A percentile compares a stretch with the other conserved stretches of the same genome.
Evolutionary conservation across 2,329 filamentous ascomycete species (phyloP).

Genomic region (Aspergillus hortae): DNA sequence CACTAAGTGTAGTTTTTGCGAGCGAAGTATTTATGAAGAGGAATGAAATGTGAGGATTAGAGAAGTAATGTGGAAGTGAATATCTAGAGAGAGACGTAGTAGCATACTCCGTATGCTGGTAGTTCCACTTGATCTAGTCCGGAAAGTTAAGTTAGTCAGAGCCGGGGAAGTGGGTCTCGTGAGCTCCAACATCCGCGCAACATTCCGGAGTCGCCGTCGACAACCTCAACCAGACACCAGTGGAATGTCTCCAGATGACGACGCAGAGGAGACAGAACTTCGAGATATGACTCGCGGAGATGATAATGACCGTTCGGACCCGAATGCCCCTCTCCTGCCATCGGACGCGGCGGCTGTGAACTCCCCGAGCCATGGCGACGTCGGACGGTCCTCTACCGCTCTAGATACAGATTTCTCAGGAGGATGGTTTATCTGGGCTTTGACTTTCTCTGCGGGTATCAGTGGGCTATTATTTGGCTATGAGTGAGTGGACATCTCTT

Average conservation of each 20-base stretch:
- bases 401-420: conserved; percentile 20
- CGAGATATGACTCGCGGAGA: conserved; percentile 24
- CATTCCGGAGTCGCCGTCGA: not conserved
- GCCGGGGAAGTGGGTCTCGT: conserved; percentile 15
- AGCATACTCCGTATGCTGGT: not conserved
- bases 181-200: conserved; percentile 3
- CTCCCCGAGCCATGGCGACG: conserved; percentile 5
- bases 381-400: conserved; percentile 10
- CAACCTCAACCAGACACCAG: not conserved
- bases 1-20: conserved; percentile 24
- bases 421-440: conserved; percentile 50
- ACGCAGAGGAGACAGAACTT: conserved; percentile 7
- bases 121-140: too few relatives aligned
- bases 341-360: conserved; percentile 10
- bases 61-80: not conserved
- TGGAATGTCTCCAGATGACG: conserved; percentile 8
- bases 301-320: conserved; percentile 18
- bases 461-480: conserved; percentile 60
- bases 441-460: conserved; percentile 57
- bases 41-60: not conserved
- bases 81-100: too few relatives aligned
- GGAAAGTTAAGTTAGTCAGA: not conserved
- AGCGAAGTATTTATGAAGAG: conserved; percentile 3
- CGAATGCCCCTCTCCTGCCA: conserved; percentile 31
- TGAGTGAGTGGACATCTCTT: conserved; percentile 42